Conservation (phyloP, 2,329 filamentous ascomycete species). For the Monosporascus sp. region DNA sequence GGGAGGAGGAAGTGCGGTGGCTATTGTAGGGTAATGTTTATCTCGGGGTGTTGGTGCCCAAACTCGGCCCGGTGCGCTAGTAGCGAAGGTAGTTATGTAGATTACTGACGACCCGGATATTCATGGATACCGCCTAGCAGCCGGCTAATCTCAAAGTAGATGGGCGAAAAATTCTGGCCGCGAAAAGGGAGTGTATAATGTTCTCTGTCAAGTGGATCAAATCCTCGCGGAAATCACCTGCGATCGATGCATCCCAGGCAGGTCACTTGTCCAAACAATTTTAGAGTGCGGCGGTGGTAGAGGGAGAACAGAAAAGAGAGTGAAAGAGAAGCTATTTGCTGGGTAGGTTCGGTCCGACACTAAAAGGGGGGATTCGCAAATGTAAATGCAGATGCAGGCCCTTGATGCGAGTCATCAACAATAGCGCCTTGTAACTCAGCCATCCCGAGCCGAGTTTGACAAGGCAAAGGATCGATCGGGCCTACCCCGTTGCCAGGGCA, state of each 20-base stretch:
- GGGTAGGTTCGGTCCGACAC: conserved; percentile 10
- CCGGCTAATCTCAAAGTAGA: neutral
- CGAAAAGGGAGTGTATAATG: neutral
- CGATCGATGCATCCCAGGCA: conserved; percentile 12
- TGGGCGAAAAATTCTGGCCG: neutral
- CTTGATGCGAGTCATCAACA: conserved; percentile 14
- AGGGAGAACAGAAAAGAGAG: neutral
- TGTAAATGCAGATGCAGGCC: conserved; percentile 6
- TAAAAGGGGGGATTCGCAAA: conserved; percentile 8
- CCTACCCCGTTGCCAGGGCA: neutral
- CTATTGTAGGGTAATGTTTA: neutral
- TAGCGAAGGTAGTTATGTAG: neutral
- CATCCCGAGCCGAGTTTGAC: neutral
- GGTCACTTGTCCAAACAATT: neutral
- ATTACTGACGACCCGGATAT: neutral
- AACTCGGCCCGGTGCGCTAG: neutral
- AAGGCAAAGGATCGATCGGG: too few relatives aligned
- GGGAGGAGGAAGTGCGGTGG: neutral
- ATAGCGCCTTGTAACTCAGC: conserved; percentile 10
- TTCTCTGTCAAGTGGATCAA: conserved; percentile 7
- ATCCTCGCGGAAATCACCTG: conserved; percentile 6
- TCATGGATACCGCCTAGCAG: neutral
- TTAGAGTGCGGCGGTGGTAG: neutral
- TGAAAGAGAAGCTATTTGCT: neutral
- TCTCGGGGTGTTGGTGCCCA: conserved; percentile 2